A percentile compares a stretch with the other conserved stretches of the same genome.
Conservation (phyloP, 164 flowering plant genomes). For the Litsea cubeba region DNA sequence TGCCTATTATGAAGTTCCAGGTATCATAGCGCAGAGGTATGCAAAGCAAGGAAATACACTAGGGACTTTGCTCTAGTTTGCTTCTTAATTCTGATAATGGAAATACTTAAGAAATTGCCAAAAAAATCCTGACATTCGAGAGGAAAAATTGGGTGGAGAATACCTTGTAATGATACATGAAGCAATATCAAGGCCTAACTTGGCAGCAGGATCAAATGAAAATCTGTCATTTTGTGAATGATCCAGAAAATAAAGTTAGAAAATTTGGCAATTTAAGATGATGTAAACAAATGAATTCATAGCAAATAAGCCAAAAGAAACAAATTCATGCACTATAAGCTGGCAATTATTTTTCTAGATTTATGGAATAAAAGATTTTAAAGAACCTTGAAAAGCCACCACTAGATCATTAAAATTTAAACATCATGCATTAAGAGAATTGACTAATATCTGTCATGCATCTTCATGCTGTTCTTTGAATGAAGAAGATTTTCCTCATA, state of each 20-base stretch:
- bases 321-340: not conserved
- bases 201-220: slow-evolving; percentile 82
- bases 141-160: not conserved
- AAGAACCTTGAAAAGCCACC: not conserved
- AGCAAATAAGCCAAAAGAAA: not conserved
- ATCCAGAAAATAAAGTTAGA: not conserved
- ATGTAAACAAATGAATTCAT: too few species aligned
- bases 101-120: not conserved
- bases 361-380: not conserved
- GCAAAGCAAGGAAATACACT: not conserved
- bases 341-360: not conserved
- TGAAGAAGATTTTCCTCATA: too few species aligned
- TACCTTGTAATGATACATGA: slow-evolving; percentile 95
- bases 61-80: not conserved
- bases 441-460: too few species aligned
- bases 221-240: slow-evolving; percentile 45
- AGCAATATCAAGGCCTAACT: slow-evolving; percentile 87
- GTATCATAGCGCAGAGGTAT: not conserved
- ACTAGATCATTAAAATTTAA: not conserved
- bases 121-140: not conserved
- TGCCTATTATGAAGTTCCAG: too few species aligned
- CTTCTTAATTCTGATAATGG: not conserved
- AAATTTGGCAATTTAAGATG: too few species aligned
- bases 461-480: too few species aligned
- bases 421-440: not conserved